These are phyloP conservation scores for Globisporangium alternatum DNA, from an alignment of 352 stramenopile species.

Conservation along the genomic window DNA sequence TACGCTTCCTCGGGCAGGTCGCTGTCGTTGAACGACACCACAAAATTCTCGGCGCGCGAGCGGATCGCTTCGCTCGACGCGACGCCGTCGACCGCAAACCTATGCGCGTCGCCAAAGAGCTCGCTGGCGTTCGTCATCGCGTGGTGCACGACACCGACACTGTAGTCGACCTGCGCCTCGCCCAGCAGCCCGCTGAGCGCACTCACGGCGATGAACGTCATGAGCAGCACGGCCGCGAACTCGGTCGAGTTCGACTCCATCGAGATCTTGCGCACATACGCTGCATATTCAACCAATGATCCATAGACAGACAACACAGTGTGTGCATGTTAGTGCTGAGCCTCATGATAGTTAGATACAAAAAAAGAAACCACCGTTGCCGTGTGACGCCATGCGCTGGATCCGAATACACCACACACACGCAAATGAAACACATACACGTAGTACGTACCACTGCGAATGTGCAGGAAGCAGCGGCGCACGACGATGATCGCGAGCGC, in stretches of 20 bases:
- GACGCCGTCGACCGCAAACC: constrained; percentile 28
- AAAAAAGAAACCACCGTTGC: background rate
- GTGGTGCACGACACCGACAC: constrained; percentile 60
- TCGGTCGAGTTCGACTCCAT: constrained; percentile 57
- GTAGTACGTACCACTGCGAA: constrained; percentile 46
- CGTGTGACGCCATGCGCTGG: background rate
- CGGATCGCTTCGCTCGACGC: constrained; percentile 40
- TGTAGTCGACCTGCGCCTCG: constrained; percentile 83
- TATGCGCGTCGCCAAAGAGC: constrained; percentile 43
- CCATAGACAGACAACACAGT: background rate
- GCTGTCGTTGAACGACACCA: constrained; percentile 71
- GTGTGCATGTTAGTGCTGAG: background rate
- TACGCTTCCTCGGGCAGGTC: constrained; percentile 62
- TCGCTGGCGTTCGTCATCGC: constrained; percentile 73
- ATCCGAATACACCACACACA: constrained; percentile 6
- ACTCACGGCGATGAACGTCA: constrained; percentile 73
- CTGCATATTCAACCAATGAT: constrained; percentile 18
- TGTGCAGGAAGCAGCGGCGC: constrained; percentile 66
- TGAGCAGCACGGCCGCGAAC: constrained; percentile 64
- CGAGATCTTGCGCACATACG: constrained; percentile 35
- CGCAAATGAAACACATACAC: background rate
- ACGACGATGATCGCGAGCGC: constrained; percentile 65
- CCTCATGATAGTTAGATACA: background rate
- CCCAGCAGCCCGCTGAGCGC: constrained; percentile 66
- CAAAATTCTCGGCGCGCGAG: constrained; percentile 46